Base-by-base conservation (phyloP, 2,329 filamentous ascomycete species). In the Fusarium citri region DNA sequence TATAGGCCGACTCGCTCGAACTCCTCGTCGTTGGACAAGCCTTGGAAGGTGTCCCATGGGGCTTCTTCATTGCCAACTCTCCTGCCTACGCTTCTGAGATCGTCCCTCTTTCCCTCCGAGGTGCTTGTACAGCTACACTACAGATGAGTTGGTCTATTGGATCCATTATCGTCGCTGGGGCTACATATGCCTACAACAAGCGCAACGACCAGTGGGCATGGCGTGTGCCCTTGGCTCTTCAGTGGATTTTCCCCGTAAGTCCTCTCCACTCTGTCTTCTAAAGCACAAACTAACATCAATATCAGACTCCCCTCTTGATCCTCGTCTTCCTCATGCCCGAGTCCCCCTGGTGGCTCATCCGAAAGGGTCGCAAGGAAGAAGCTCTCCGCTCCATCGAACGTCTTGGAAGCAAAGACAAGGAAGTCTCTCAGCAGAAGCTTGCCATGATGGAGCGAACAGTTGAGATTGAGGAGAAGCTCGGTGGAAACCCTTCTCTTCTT, bases 131-230 rank as follows among this genome's bases (percentile, higher is more conserved):
- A 2, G 84, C 86, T 70, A 89, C 86, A 78, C 71, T 89, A 72
- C 87, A 90, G 74, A 89, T 89, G 87, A 86, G 86, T 79, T 90
- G 88, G 88, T 84, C 86, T 6, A 86, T 89, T 66, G 88, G 88
- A 10, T 78, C 80, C 18, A 89, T 90, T 75, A 87, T 89, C 49
- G 87, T 89, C n/a, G 84, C 82, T 15, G 87, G 77, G 30, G 83
- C 86, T 58, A 86, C 85, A 22, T 89, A 87, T 73, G 73, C 77
- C 55, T 88, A 85, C 79, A 84, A 88, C 42, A 54, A 48, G 3
- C 20, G 40, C 0, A 25, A 51, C 1, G 45, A 60, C 16, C 9
- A 41, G 9, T 51, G 41, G 51, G 73, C 73, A 1, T 75, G 74
- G 54, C 65, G 85, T 61, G 76, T 86, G 15, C 86, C 86, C 23